Evolutionary conservation across 2,329 filamentous ascomycete species (phyloP).

Genomic region (Fusarium sp.): DNA sequence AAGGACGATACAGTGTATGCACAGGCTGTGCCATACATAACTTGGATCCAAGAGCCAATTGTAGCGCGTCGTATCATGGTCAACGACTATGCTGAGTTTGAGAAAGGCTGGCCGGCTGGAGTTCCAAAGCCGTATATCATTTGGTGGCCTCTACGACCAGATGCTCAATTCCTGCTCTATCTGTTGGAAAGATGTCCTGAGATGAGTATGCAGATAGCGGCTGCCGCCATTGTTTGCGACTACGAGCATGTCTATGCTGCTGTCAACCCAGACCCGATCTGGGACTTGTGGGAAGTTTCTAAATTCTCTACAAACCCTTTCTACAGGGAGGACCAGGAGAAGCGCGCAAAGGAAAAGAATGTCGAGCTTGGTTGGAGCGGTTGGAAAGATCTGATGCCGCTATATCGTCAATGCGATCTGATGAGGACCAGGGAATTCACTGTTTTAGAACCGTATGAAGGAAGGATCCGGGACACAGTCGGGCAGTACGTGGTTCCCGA

Average conservation of each 20-base stretch:
- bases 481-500: accelerated
- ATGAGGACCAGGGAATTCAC: not conserved
- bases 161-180: not conserved
- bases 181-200: not conserved
- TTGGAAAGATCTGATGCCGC: no score
- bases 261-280: accelerated
- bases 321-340: not conserved
- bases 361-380: no score
- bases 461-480: not conserved
- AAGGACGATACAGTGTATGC: not conserved
- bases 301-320: not conserved
- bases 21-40: not conserved
- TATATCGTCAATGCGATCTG: no score
- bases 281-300: not conserved
- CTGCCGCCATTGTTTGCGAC: not conserved
- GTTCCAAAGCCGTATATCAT: not conserved
- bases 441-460: not conserved
- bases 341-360: not conserved
- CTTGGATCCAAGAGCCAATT: not conserved
- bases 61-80: not conserved
- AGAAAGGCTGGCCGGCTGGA: not conserved
- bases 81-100: not conserved
- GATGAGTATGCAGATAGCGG: accelerated
- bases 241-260: not conserved
- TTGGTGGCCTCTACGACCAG: not conserved